Base-by-base conservation (phyloP, 805 yeast genomes). In the Zygosaccharomyces bisporus region DNA sequence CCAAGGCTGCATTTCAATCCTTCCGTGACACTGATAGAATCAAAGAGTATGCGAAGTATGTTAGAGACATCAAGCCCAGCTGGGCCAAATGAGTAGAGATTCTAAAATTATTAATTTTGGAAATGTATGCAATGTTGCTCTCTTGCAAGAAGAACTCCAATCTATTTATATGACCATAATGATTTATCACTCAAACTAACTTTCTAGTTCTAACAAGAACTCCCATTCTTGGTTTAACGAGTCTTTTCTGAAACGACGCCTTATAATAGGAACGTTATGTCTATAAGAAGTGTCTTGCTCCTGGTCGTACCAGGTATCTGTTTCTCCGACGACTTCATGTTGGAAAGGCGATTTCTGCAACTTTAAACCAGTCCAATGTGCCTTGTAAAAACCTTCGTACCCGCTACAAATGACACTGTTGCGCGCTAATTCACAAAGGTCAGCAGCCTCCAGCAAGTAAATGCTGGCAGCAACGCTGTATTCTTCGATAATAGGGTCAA, bases 391-490 rank as follows among this genome's bases (percentile, higher is more conserved):
- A 1, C 67, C 65, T 19, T 60, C 64, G 41, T 51, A 61, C 1
- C 61, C 60, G 33, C 64, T 57, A 25, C 55, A 50, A 1, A 59
- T 31, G 2, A 60, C 63, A 32, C 65, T 59, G 21, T 53, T 61
- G 20, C 66, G 51, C 0, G 64, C 49, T 6, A 63, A 41, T 43
- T 63, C 67, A 35, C 65, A 63, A 13, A 63, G 37, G 44, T 63
- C 67, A 4, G 66, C 64, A 1, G 65, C 62, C 37, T 55, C 58
- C 17, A 63, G 41, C 10, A 60, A 37, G 40, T 61, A 57, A n/a
- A 63, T 63, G 41, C 65, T 61, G 1, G 67, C 67, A 4, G 67
- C 67, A 9, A 63, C 65, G 43, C 67, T 61, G 39, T 59, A 63
- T 31, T 63, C 67, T 44, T 63, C 67, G 18, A 63, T 57, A 5